These are phyloP conservation scores for Drechslera avenae DNA, from an alignment of 2,329 filamentous ascomycete genomes.

Conservation along the genomic window DNA sequence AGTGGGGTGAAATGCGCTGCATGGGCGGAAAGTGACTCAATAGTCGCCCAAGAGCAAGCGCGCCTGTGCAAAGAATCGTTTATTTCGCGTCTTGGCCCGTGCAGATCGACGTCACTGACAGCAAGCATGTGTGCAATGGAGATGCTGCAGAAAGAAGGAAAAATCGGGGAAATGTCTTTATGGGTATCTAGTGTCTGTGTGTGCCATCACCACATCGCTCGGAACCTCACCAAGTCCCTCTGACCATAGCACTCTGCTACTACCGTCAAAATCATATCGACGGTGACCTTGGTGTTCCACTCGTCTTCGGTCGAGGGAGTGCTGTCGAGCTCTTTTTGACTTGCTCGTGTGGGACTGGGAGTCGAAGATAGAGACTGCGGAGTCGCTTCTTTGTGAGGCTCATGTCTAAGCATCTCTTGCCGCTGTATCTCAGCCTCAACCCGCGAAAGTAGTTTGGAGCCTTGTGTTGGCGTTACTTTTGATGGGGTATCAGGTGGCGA, in stretches of 20 bases:
- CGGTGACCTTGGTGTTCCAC: slow-evolving; percentile 63
- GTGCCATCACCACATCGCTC: slow-evolving; percentile 53
- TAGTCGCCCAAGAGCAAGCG: slow-evolving; percentile 22
- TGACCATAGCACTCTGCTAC: slow-evolving; percentile 90
- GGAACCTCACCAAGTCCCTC: slow-evolving; percentile 78
- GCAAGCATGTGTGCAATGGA: neutral
- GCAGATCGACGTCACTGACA: slow-evolving; percentile 18
- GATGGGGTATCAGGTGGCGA: slow-evolving; percentile 5
- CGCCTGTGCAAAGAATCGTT: slow-evolving; percentile 23
- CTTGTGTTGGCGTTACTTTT: neutral
- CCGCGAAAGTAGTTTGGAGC: slow-evolving; percentile 13
- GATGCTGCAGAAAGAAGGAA: neutral
- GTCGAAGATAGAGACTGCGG: neutral
- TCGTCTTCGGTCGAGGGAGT: slow-evolving; percentile 50
- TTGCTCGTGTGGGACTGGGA: neutral
- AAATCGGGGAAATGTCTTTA: slow-evolving; percentile 1
- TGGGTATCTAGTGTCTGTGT: slow-evolving; percentile 1
- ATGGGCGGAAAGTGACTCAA: slow-evolving; percentile 40
- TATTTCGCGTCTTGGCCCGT: slow-evolving; percentile 20
- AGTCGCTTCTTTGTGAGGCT: slow-evolving; percentile 1
- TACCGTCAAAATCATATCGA: slow-evolving; percentile 91
- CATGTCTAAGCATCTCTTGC: slow-evolving; percentile 18
- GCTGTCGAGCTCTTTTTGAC: neutral
- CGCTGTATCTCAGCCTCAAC: slow-evolving; percentile 31
- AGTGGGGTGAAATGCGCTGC: slow-evolving; percentile 39